Percentiles rank a stretch among this genome's conserved stretches.
Evolutionary conservation across 257 asterid genomes (phyloP).

Genomic region (Fraxinus excelsior): DNA sequence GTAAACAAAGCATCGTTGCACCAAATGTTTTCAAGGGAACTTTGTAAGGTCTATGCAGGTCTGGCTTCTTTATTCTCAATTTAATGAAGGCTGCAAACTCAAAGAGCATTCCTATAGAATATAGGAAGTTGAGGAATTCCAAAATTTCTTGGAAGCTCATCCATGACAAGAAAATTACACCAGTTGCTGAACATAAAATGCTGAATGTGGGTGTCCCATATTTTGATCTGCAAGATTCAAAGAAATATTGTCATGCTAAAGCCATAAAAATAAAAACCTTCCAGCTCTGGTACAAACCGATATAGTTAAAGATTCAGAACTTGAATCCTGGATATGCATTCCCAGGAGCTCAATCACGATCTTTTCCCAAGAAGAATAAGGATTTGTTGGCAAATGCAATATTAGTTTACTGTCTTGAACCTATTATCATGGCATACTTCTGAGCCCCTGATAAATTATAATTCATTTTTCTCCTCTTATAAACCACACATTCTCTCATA

Average conservation of each 20-base stretch:
- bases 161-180: conserved; percentile 86
- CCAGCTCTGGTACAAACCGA: neutral
- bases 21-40: conserved; percentile 71
- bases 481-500: too few species aligned
- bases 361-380: too few species aligned
- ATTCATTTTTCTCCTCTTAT: too few species aligned
- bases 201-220: conserved; percentile 89
- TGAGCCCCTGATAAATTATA: too few species aligned
- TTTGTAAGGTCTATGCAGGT: conserved; percentile 84
- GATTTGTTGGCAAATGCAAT: too few species aligned
- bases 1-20: conserved; percentile 69
- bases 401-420: neutral
- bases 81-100: conserved; percentile 90
- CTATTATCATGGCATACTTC: neutral
- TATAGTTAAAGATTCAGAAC: neutral
- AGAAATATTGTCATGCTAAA: neutral
- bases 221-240: conserved; percentile 60
- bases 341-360: neutral
- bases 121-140: conserved; percentile 90
- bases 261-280: neutral
- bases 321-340: neutral
- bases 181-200: conserved; percentile 86
- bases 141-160: conserved; percentile 94
- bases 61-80: conserved; percentile 66
- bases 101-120: conserved; percentile 83